phyloP scores from a whole-genome alignment of 2,329 filamentous ascomycete genomes.

The Bipolaris bicolor region DNA sequence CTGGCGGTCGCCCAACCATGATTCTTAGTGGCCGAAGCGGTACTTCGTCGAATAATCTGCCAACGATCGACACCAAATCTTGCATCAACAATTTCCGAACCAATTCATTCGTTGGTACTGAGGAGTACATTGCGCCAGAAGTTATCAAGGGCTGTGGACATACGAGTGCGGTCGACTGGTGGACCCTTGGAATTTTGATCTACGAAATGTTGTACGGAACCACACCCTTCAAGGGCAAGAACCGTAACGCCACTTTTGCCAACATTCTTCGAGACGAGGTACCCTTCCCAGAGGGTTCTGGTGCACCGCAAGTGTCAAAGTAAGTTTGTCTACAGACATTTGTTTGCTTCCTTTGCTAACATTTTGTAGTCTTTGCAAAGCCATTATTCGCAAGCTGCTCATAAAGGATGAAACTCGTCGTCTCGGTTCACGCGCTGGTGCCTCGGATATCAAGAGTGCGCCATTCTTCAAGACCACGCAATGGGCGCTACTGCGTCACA shows the following conservation, averaged over 20 bases:
- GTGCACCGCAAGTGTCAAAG: constrained; percentile 87
- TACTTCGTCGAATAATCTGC: constrained; percentile 81
- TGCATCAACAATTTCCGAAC: constrained; percentile 98
- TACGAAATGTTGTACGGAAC: constrained; percentile 99
- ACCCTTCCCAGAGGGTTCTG: constrained; percentile 88
- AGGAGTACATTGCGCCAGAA: constrained; percentile 98
- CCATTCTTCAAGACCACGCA: constrained; percentile 96
- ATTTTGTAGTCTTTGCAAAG: constrained; percentile 81
- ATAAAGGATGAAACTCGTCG: constrained; percentile 98
- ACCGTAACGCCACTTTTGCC: constrained; percentile 95
- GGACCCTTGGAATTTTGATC: constrained; percentile 95
- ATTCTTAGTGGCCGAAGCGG: constrained; percentile 81
- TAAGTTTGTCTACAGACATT: constrained; percentile 60
- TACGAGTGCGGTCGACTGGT: constrained; percentile 98
- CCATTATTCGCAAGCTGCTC: constrained; percentile 90
- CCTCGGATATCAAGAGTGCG: constrained; percentile 94
- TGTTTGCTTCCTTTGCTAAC: constrained; percentile 38
- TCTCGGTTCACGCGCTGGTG: constrained; percentile 89
- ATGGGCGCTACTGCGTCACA: constrained; percentile 95
- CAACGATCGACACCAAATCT: constrained; percentile 97
- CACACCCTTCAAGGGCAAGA: constrained; percentile 99
- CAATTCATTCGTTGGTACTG: constrained; percentile 97
- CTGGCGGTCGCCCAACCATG: constrained; percentile 96
- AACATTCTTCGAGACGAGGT: constrained; percentile 97
- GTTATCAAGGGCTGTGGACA: constrained; percentile 99